Conservation (phyloP, 208 protist species). For the Endotrypanum monterogeii region DNA sequence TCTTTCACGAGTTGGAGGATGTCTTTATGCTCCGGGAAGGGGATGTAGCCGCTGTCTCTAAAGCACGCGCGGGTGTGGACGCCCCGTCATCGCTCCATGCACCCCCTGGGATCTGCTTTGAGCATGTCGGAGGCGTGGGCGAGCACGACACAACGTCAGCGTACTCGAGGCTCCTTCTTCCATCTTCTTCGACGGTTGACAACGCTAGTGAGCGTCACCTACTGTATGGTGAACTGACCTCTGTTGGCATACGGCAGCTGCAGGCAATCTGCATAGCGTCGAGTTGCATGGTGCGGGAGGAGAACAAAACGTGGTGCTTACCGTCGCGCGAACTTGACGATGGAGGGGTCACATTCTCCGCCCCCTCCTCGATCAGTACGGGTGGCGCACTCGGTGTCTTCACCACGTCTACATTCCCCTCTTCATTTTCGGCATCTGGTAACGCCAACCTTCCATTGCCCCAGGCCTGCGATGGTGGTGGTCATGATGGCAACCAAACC, state of each 20-base stretch:
- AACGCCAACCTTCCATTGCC: not conserved
- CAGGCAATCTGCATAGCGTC: slow-evolving; percentile 34
- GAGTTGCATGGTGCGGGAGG: slow-evolving; percentile 18
- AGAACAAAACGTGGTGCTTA: slow-evolving; percentile 2
- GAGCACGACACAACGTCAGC: not conserved
- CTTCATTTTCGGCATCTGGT: not conserved
- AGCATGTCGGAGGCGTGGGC: not conserved
- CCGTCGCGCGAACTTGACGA: slow-evolving; percentile 6
- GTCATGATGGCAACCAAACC: not conserved
- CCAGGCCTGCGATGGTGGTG: not conserved
- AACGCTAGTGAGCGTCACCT: slow-evolving; percentile 20
- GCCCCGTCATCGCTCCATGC: not conserved
- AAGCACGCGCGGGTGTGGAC: not conserved
- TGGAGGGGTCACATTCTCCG: not conserved
- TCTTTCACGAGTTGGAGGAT: slow-evolving; percentile 50
- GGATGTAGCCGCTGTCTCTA: slow-evolving; percentile 23
- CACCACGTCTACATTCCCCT: not conserved
- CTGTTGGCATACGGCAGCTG: slow-evolving; percentile 65
- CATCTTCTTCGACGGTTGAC: not conserved
- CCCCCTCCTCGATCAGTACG: not conserved
- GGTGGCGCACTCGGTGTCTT: not conserved
- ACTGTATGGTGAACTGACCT: slow-evolving; percentile 80
- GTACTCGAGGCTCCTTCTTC: not conserved
- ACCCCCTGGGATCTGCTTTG: not conserved
- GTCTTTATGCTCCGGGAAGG: slow-evolving; percentile 45